Conservation (phyloP, 2,329 filamentous ascomycete species). For the Fusarium tricinctum region DNA sequence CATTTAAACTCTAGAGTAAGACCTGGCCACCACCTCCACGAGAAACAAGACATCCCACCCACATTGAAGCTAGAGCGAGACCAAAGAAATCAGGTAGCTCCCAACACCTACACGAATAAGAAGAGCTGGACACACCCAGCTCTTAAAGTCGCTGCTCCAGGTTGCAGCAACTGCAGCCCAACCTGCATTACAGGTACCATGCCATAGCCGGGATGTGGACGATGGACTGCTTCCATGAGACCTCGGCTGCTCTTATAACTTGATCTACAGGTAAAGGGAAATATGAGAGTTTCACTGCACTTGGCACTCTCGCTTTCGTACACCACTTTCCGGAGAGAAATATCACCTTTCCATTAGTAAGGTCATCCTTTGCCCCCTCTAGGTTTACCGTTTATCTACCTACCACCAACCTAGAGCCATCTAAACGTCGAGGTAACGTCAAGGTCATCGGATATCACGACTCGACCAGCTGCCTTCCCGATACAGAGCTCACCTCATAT, state of each 20-base stretch:
- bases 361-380: neutral
- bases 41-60: conserved; percentile 13
- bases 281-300: conserved; percentile 5
- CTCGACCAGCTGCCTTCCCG: conserved; percentile 1
- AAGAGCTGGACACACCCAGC: conserved; percentile 26
- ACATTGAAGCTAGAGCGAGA: conserved; percentile 32
- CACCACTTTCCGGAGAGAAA: conserved; percentile 5
- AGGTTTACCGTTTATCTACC: neutral
- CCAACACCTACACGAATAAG: conserved; percentile 37
- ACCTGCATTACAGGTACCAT: conserved; percentile 41
- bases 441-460: conserved; percentile 13
- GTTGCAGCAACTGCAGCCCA: conserved; percentile 44
- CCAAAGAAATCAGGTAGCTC: conserved; percentile 24
- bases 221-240: conserved; percentile 9
- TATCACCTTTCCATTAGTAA: neutral
- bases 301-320: conserved; percentile 10
- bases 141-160: conserved; percentile 22
- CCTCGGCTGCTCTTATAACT: conserved; percentile 22
- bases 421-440: conserved; percentile 9
- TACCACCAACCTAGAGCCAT: neutral
- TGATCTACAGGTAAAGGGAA: conserved; percentile 23
- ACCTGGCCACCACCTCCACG: conserved; percentile 30
- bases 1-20: conserved; percentile 1
- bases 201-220: conserved; percentile 3
- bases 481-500: conserved; percentile 19